Evolutionary conservation across 805 yeast species (phyloP).

Genomic region (Teunomyces lycoperdinae): DNA sequence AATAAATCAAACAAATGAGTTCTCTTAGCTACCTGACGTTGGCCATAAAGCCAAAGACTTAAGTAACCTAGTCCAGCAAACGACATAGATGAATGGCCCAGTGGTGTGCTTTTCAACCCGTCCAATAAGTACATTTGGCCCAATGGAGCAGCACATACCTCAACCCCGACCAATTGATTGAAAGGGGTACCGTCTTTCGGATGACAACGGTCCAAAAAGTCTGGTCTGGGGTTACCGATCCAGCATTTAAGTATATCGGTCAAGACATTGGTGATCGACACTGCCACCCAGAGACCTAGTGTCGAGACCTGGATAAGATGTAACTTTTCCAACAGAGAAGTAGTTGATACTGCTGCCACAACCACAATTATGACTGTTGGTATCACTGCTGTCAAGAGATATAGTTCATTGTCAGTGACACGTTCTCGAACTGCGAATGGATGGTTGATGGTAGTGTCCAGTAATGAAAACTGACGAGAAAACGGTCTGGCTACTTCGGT

Average conservation of each 20-base stretch:
- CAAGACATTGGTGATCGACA: slow-evolving; percentile 26
- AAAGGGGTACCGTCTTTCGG: slow-evolving; percentile 24
- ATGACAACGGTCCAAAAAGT: slow-evolving; percentile 38
- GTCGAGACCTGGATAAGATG: slow-evolving; percentile 28
- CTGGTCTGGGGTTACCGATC: slow-evolving; percentile 44
- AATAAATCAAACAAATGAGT: slow-evolving; percentile 5
- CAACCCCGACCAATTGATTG: slow-evolving; percentile 16
- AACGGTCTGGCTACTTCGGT: slow-evolving; percentile 36
- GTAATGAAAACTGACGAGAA: slow-evolving; percentile 30
- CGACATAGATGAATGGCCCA: slow-evolving; percentile 56
- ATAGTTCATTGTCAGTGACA: slow-evolving; percentile 31
- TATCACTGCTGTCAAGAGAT: slow-evolving; percentile 23
- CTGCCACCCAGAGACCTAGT: slow-evolving; percentile 29
- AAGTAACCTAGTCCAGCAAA: slow-evolving; percentile 49
- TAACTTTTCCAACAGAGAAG: slow-evolving; percentile 12
- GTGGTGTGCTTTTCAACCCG: slow-evolving; percentile 57
- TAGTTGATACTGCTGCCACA: slow-evolving; percentile 9
- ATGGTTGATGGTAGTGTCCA: slow-evolving; percentile 32
- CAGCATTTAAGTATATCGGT: slow-evolving; percentile 39
- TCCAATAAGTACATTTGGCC: slow-evolving; percentile 34
- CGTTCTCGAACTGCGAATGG: slow-evolving; percentile 33
- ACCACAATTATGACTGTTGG: slow-evolving; percentile 23
- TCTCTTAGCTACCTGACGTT: slow-evolving; percentile 19
- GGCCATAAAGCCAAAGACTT: slow-evolving; percentile 48
- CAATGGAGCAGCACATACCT: slow-evolving; percentile 25